A percentile compares a stretch with the other conserved stretches of the same genome.
phyloP scores from a whole-genome alignment of 2,329 filamentous ascomycete genomes.

The Diplodia intermedia region DNA sequence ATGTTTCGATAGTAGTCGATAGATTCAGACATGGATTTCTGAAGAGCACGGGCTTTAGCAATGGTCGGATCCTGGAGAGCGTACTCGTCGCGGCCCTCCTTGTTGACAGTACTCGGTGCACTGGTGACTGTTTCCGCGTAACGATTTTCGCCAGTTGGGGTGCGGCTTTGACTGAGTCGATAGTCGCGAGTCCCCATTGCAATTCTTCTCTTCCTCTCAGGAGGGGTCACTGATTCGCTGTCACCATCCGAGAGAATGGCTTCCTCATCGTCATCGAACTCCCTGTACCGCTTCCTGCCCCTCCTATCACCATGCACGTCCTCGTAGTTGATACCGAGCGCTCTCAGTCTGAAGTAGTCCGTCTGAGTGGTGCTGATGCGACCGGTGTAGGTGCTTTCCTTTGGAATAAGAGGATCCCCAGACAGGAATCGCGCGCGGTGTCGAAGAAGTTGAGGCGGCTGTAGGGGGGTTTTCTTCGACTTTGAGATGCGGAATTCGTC shows the following conservation, averaged over 20 bases:
- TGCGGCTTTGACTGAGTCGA: conserved; percentile 31
- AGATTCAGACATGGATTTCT: conserved; percentile 40
- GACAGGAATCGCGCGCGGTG: conserved; percentile 27
- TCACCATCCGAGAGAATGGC: conserved; percentile 21
- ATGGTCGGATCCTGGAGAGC: conserved; percentile 46
- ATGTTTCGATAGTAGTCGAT: conserved; percentile 20
- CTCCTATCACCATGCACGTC: conserved; percentile 34
- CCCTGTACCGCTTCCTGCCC: conserved; percentile 40
- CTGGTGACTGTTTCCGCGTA: conserved; percentile 33
- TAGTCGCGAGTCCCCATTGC: conserved; percentile 1
- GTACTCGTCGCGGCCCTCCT: conserved; percentile 34
- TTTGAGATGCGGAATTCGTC: conserved; percentile 8
- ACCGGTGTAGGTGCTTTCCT: conserved; percentile 36
- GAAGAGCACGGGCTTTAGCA: conserved; percentile 42
- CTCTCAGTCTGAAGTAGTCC: conserved; percentile 60
- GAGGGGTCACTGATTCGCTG: conserved; percentile 12
- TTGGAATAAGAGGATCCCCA: conserved; percentile 30
- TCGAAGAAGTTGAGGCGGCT: conserved; percentile 13
- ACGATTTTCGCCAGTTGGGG: conserved; percentile 6
- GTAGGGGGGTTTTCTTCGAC: conserved; percentile 18
- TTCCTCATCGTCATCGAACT: conserved; percentile 32
- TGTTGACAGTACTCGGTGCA: conserved; percentile 32
- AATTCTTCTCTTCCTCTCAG: conserved; percentile 26
- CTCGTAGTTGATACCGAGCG: conserved; percentile 55
- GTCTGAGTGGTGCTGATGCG: conserved; percentile 55